Percentiles rank a stretch among this genome's conserved stretches.
Conservation (phyloP, 2,329 filamentous ascomycete species). For the Ophiostoma sp. region DNA sequence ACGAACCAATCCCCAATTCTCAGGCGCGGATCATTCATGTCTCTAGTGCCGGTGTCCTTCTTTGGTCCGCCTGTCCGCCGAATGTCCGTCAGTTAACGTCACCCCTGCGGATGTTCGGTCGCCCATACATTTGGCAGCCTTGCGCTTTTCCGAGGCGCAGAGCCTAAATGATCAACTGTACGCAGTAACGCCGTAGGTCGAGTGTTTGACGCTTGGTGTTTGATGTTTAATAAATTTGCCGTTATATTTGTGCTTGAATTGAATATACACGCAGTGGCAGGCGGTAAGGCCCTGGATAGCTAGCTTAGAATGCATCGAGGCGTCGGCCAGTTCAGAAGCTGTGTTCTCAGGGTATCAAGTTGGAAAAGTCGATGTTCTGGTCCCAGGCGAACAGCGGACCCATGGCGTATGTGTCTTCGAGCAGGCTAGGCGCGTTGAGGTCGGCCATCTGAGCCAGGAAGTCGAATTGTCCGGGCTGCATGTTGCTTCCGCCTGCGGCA, state of each 20-base stretch:
- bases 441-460: constrained; percentile 22
- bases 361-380: constrained; percentile 25
- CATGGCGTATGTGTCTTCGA: constrained; percentile 25
- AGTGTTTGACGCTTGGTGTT: background rate
- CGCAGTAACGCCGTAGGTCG: too few relatives aligned
- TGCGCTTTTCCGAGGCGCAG: background rate
- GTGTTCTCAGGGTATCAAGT: constrained; percentile 5
- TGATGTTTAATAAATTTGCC: background rate
- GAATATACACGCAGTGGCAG: background rate
- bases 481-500: background rate
- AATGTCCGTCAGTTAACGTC: background rate
- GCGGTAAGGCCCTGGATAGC: background rate
- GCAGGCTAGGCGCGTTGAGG: constrained; percentile 13
- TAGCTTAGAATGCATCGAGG: too few relatives aligned
- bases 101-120: background rate
- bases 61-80: background rate
- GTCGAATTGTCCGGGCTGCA: constrained; percentile 17
- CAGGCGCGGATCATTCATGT: background rate
- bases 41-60: background rate
- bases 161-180: too few relatives aligned
- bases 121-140: background rate
- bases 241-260: background rate
- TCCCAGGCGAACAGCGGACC: constrained; percentile 26
- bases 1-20: background rate
- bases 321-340: background rate